Evolutionary conservation across 345 rosid genomes (phyloP).

Genomic region (Acer yangbiense): DNA sequence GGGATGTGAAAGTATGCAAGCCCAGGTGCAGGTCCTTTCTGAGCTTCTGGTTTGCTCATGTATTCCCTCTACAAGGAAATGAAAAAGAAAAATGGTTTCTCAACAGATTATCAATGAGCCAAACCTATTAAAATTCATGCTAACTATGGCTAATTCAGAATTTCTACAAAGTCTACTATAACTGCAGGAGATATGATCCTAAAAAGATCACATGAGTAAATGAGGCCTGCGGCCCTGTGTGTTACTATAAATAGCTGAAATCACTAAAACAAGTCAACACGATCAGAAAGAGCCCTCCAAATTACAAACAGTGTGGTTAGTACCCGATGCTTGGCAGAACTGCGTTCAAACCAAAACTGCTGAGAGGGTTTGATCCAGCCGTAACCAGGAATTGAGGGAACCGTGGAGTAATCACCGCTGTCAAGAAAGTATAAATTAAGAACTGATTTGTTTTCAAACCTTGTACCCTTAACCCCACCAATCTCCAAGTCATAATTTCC

Average conservation of each 20-base stretch:
- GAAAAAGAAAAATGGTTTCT: neutral
- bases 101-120: neutral
- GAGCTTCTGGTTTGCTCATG: constrained; percentile 54
- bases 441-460: constrained; percentile 69
- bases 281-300: neutral
- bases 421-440: constrained; percentile 87
- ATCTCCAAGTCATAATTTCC: constrained; percentile 89
- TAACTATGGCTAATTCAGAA: neutral
- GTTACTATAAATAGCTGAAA: neutral
- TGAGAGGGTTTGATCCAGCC: constrained; percentile 91
- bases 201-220: neutral
- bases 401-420: constrained; percentile 76
- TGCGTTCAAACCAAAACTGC: constrained; percentile 81
- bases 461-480: constrained; percentile 66
- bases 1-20: constrained; percentile 92
- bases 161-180: neutral
- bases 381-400: constrained; percentile 62
- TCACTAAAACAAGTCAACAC: neutral
- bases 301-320: neutral
- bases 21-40: constrained; percentile 76
- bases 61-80: constrained; percentile 52
- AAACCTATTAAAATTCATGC: neutral
- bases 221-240: neutral
- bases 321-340: constrained; percentile 76
- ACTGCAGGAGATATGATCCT: neutral